phyloP scores from a whole-genome alignment of 768 basidiomycete species.

The Galerina sulciceps region DNA sequence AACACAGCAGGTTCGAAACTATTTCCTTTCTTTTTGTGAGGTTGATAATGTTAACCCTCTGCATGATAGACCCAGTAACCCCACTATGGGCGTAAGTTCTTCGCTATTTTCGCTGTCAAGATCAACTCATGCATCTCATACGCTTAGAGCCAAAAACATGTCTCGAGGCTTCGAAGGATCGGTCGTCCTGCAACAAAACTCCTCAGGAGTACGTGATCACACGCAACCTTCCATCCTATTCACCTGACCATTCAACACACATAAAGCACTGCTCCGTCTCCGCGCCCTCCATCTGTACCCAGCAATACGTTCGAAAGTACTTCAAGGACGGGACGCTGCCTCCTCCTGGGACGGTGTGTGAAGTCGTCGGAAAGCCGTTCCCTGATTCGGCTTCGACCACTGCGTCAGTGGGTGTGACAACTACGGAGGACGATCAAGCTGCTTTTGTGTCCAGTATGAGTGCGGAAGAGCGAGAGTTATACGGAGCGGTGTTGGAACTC shows the following conservation, averaged over 20 bases:
- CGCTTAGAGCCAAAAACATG: constrained; percentile 42
- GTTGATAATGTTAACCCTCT: neutral
- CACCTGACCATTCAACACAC: neutral
- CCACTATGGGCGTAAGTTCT: constrained; percentile 29
- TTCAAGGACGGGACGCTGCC: constrained; percentile 46
- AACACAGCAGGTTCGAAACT: constrained; percentile 39
- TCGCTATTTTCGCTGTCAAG: neutral
- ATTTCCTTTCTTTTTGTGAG: neutral
- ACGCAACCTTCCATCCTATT: neutral
- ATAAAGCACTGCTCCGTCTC: constrained; percentile 38
- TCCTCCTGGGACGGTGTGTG: constrained; percentile 41
- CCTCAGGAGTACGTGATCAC: constrained; percentile 12
- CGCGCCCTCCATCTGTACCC: constrained; percentile 39
- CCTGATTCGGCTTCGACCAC: neutral
- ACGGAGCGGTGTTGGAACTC: neutral
- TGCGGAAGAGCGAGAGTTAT: neutral
- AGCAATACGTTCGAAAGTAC: constrained; percentile 39
- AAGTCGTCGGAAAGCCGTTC: constrained; percentile 22
- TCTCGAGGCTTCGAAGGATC: constrained; percentile 15
- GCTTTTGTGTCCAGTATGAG: neutral
- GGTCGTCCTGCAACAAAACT: constrained; percentile 17
- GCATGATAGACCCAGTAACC: constrained; percentile 31
- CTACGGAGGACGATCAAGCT: neutral
- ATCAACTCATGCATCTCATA: neutral
- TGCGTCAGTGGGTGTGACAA: neutral